Conservation (phyloP, 2,329 filamentous ascomycete genomes). For the Sphaerulina musiva region DNA sequence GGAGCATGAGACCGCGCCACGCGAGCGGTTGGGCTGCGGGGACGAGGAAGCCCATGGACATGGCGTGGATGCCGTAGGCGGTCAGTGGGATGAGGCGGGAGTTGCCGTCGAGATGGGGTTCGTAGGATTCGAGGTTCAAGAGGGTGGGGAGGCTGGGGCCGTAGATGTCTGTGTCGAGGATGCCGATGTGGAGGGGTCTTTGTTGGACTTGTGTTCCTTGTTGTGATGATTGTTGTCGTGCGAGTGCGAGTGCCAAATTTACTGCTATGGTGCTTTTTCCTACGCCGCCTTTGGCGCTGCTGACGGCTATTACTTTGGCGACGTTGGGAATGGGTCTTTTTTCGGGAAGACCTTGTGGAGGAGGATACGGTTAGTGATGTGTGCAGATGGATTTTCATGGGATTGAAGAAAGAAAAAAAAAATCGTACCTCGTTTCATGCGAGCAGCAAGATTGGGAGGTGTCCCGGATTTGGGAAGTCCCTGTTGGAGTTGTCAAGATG, state of each 20-base stretch:
- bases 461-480: slow-evolving; percentile 71
- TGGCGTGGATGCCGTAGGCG: slow-evolving; percentile 93
- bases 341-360: slow-evolving; percentile 57
- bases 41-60: slow-evolving; percentile 97
- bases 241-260: slow-evolving; percentile 86
- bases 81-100: slow-evolving; percentile 80
- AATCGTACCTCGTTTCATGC: slow-evolving; percentile 58
- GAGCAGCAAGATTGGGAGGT: slow-evolving; percentile 57
- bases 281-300: slow-evolving; percentile 95
- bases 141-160: slow-evolving; percentile 90
- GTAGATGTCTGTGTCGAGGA: slow-evolving; percentile 94
- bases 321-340: slow-evolving; percentile 77
- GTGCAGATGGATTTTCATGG: no score
- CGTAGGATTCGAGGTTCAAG: slow-evolving; percentile 50
- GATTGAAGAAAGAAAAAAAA: background rate
- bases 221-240: slow-evolving; percentile 55
- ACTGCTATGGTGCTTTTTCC: slow-evolving; percentile 92
- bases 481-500: slow-evolving; percentile 41
- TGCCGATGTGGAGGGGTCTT: slow-evolving; percentile 61
- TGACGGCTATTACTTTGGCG: slow-evolving; percentile 89
- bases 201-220: no score
- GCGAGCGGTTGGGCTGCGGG: slow-evolving; percentile 83
- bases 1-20: slow-evolving; percentile 95
- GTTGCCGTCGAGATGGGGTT: slow-evolving; percentile 36
- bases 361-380: background rate